These are phyloP conservation scores for Sphaceloma murrayae DNA, from an alignment of 2,329 filamentous ascomycete species.

Conservation along the genomic window DNA sequence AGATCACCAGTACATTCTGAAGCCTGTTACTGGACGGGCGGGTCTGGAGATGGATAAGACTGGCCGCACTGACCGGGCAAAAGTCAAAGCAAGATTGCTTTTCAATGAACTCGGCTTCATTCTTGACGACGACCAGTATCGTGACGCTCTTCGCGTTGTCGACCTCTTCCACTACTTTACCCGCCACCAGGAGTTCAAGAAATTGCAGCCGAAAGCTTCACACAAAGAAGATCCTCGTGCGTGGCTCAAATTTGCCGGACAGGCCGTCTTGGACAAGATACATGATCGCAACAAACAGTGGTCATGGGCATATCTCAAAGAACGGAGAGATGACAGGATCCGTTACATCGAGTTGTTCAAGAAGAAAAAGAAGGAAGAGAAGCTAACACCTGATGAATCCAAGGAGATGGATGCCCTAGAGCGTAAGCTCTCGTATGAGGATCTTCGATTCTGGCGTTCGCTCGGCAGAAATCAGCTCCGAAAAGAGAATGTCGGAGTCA, in stretches of 20 bases:
- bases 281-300: constrained; percentile 86
- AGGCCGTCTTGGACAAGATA: constrained; percentile 85
- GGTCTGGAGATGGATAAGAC: constrained; percentile 94
- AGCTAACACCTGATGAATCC: constrained; percentile 57
- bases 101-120: constrained; percentile 98
- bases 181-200: constrained; percentile 94
- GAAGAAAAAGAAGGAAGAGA: constrained; percentile 66
- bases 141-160: constrained; percentile 94
- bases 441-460: constrained; percentile 94
- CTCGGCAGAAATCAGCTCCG: constrained; percentile 86
- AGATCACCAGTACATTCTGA: constrained; percentile 85
- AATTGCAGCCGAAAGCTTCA: constrained; percentile 71
- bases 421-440: constrained; percentile 83
- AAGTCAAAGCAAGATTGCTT: constrained; percentile 79
- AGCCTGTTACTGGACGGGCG: constrained; percentile 88
- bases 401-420: constrained; percentile 70
- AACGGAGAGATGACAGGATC: constrained; percentile 79
- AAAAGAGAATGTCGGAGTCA: constrained; percentile 87
- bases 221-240: constrained; percentile 85
- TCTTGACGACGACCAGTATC: constrained; percentile 95
- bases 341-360: constrained; percentile 94
- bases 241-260: constrained; percentile 85
- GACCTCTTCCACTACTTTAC: constrained; percentile 98
- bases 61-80: constrained; percentile 65
- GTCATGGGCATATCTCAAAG: constrained; percentile 93